Conservation (phyloP, 176 grass and related monocot genomes). For the Themeda triandra region DNA sequence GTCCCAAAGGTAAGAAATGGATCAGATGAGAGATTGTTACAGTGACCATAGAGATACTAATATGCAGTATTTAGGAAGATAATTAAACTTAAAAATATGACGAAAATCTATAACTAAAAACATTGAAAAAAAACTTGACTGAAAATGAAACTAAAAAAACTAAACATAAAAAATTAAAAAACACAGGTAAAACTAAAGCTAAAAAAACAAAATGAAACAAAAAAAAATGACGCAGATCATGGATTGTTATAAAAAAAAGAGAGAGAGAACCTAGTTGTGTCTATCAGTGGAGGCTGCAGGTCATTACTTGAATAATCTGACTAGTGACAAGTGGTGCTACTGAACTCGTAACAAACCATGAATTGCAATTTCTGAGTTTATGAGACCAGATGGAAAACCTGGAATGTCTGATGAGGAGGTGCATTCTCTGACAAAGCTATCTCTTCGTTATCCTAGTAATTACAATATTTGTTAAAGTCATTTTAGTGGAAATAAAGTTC, state of each 20-base stretch:
- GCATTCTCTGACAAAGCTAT: constrained; percentile 7
- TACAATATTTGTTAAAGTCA: neutral
- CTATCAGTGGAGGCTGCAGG: constrained; percentile 91
- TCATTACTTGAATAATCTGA: constrained; percentile 34
- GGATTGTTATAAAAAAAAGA: constrained; percentile 98
- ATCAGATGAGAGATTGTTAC: no score
- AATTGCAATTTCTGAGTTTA: constrained; percentile 31
- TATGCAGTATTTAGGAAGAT: no score
- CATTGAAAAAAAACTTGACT: no score
- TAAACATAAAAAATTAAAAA: no score
- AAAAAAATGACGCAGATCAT: no score
- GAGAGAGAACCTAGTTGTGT: constrained; percentile 87
- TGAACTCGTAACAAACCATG: neutral
- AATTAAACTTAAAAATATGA: no score
- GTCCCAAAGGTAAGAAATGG: neutral
- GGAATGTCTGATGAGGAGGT: constrained; percentile 99
- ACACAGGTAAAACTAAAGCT: no score
- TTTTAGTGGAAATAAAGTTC: neutral
- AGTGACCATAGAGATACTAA: no score
- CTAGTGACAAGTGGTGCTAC: neutral
- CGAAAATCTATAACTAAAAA: no score
- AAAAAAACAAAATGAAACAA: no score
- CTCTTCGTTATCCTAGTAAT: neutral
- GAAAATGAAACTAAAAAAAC: no score
- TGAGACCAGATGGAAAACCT: constrained; percentile 89